Conservation (phyloP, 2,329 filamentous ascomycete genomes). For the Dichotomopilus funicola region DNA sequence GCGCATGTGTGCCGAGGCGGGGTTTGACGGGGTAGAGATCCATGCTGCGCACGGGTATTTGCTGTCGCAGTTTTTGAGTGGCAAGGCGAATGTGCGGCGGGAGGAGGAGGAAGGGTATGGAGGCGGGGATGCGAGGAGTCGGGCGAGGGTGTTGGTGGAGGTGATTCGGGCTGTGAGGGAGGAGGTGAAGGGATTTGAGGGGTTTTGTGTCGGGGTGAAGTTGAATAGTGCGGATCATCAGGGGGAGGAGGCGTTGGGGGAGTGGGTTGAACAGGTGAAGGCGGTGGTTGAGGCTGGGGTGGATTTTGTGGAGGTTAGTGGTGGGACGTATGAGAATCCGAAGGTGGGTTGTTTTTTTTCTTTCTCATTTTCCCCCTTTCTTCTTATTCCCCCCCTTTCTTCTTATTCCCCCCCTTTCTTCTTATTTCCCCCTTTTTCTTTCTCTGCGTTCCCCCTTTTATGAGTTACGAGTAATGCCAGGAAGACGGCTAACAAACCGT, state of each 20-base stretch:
- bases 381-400: neutral
- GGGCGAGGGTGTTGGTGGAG: constrained; percentile 46
- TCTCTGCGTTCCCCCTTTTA: neutral
- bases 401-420: neutral
- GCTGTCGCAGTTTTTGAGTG: constrained; percentile 48
- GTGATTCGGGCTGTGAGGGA: constrained; percentile 39
- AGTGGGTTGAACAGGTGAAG: constrained; percentile 53
- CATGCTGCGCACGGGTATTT: constrained; percentile 53
- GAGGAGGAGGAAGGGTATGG: constrained; percentile 47
- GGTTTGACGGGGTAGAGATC: constrained; percentile 40
- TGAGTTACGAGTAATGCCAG: neutral
- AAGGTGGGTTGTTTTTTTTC: constrained; percentile 28
- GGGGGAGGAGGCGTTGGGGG: constrained; percentile 37
- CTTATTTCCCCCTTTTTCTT: neutral
- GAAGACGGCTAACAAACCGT: neutral
- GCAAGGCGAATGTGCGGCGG: constrained; percentile 37
- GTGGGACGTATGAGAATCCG: constrained; percentile 53
- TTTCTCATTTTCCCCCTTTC: neutral
- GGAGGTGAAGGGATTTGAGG: constrained; percentile 31
- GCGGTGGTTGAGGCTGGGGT: constrained; percentile 43
- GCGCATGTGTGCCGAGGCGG: constrained; percentile 39
- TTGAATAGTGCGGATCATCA: constrained; percentile 54
- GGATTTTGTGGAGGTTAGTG: constrained; percentile 64
- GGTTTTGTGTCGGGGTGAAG: constrained; percentile 48
- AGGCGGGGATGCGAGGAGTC: constrained; percentile 44